Base-by-base conservation (phyloP, 495 filamentous ascomycete species). In the Filosporella fistucella region DNA sequence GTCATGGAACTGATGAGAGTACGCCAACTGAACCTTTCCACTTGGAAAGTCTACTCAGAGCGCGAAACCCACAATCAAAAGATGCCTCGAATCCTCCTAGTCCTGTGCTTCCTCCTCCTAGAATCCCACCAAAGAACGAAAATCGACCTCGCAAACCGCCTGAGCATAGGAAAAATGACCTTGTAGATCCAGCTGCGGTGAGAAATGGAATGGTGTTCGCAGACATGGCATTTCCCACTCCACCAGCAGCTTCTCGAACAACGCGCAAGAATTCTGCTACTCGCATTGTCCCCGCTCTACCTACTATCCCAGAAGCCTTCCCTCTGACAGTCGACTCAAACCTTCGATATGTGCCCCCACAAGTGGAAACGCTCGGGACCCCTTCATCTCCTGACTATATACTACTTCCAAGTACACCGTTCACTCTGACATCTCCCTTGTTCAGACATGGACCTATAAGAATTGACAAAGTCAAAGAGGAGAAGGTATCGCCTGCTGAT, bases 371-470 rank as follows among this genome's bases (percentile, higher is more conserved):
- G 9, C 10, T 33, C 32, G 20, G 12, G 18, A 13, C 24, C 24
- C 4, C 36, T 16, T 12, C 26, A 14, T 12, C 16, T 13, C 13
- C 14, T 28, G 16, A 3, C n/a, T 45, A 40, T 34, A 52, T 52
- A 26, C 18, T 61, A 37, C 65, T 77, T 28, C 54, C 58, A 28
- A 64, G 63, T 49, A 68, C 69, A 5, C 65, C 63, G 6, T 77
- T 52, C 50, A 67, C 69, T 2, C 18, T 68, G 10, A 68, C 60
- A 4, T 59, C 53, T 28, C 70, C 72, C 5, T 48, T 50, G 1
- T 72, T 75, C 56, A 63, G 60, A 24, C 74, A 79, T 41, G 72
- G 71, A 2, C 64, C 67, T 6, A 75, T 79, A 44, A 63, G 71
- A 10, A 42, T 79, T 7, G 47, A 54, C 20, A 7, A 18, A 13